A percentile compares a stretch with the other conserved stretches of the same genome.
Evolutionary conservation across 2,329 filamentous ascomycete genomes (phyloP).

Genomic region (Exophiala calicioides): DNA sequence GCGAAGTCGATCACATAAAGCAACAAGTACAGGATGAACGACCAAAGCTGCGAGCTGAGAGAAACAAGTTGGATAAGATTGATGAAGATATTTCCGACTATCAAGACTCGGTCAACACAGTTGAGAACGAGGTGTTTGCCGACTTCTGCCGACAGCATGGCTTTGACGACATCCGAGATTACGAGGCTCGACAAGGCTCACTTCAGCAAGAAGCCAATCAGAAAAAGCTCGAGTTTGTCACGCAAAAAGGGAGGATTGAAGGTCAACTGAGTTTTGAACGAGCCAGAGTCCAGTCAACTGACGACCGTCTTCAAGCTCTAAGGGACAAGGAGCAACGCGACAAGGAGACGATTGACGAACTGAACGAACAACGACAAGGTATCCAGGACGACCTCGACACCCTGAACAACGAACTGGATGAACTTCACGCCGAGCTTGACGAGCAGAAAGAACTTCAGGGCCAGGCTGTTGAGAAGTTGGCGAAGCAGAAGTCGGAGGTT

Average conservation of each 20-base stretch:
- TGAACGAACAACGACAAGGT: constrained; percentile 70
- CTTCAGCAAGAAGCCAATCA: constrained; percentile 86
- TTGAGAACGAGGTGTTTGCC: constrained; percentile 85
- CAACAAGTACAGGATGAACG: constrained; percentile 72
- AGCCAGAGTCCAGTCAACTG: constrained; percentile 69
- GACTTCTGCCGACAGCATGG: constrained; percentile 84
- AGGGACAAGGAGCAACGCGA: constrained; percentile 67
- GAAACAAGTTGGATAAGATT: constrained; percentile 65
- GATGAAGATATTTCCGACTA: constrained; percentile 58
- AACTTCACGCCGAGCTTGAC: constrained; percentile 70
- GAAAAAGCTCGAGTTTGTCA: constrained; percentile 82
- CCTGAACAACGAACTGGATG: constrained; percentile 74
- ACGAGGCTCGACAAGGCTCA: constrained; percentile 89
- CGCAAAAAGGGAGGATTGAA: constrained; percentile 67
- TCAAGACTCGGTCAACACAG: constrained; percentile 68
- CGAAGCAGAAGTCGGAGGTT: constrained; percentile 75
- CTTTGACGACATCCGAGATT: constrained; percentile 86
- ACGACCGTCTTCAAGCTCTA: constrained; percentile 68
- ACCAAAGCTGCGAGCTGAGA: constrained; percentile 75
- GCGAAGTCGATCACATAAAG: constrained; percentile 73
- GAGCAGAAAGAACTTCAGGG: constrained; percentile 67
- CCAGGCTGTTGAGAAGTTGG: constrained; percentile 72
- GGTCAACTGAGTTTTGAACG: constrained; percentile 66
- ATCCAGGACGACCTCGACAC: constrained; percentile 73
- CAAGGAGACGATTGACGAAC: constrained; percentile 66